Conservation (phyloP, 345 rosid genomes). For the Durio zibethinus region DNA sequence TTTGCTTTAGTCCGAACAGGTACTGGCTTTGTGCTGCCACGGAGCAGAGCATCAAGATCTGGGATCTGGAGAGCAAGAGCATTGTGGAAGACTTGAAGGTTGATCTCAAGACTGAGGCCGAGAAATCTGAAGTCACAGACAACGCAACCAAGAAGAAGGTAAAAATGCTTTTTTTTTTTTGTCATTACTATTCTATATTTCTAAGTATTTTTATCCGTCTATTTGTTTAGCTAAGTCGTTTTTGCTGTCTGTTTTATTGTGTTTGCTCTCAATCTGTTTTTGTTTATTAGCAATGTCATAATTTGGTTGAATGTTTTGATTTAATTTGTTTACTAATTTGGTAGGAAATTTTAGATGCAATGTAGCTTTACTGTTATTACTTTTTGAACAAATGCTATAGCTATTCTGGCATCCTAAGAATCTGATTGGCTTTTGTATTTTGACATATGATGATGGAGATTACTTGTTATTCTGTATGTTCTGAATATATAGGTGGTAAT, state of each 20-base stretch:
- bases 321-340: not conserved
- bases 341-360: not conserved
- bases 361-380: not conserved
- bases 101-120: conserved; percentile 93
- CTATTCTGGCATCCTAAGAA: not conserved
- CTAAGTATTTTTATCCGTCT: not conserved
- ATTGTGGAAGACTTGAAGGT: conserved; percentile 96
- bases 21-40: conserved; percentile 99
- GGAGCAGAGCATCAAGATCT: conserved; percentile 87
- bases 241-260: no score
- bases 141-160: conserved; percentile 67
- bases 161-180: not conserved
- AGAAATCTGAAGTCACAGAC: conserved; percentile 61
- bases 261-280: not conserved
- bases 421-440: not conserved
- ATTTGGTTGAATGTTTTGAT: not conserved
- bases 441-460: not conserved
- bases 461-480: not conserved
- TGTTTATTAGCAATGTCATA: not conserved
- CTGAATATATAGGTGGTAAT: not conserved
- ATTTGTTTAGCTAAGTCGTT: not conserved
- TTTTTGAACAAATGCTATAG: not conserved
- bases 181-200: not conserved
- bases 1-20: conserved; percentile 97
- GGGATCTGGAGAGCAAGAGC: conserved; percentile 98